Evolutionary conservation across 2,329 filamentous ascomycete genomes (phyloP), one percentile per base, ranked within the genome.

Genomic region (Parafenestella ontariensis): DNA sequence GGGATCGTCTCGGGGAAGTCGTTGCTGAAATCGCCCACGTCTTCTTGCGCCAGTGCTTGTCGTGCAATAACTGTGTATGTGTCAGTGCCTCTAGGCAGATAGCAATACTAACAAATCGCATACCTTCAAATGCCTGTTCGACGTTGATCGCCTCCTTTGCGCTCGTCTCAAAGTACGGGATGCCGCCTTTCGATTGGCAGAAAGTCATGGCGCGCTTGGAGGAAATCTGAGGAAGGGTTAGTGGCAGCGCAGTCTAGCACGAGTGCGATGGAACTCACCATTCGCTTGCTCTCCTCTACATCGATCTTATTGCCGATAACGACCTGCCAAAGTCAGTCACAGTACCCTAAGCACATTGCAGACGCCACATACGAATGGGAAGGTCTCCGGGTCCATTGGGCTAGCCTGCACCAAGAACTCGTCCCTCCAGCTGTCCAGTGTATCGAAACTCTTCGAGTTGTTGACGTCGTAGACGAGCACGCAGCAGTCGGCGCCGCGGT

Each of bases 301-400:
- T 99, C 95, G 70, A 99, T 96, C 85, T 99, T 99, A 85, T 99
- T 99, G 53, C 95, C 95, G 54, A 99, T 86, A 34, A 99, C 95
- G 56, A 96, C 90, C 90, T 94, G 52, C 20, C 20, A 62, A n/a
- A 17, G 46, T 70, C 33, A 73, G 61, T 45, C 10, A 26, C 36
- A 13, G 28, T 40, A 37, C 18, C 11, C 40, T 29, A 15, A 7
- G 20, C 9, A 8, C 41, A 24, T 15, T 5, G 15, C 8, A 36
- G 2, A 39, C 15, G 18, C 18, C 6, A 49, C 89, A 77, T 79
- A 97, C 95, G 75, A 99, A 99, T 45, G 95, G 95, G 77, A 99
- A 99, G 77, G 90, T 96, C 76, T 97, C 93, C 1, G 95, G 95
- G 69, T 99, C 95, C 73, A 96, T 88, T 5, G 95, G 95, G 65